A percentile compares a stretch with the other conserved stretches of the same genome.
These are phyloP conservation scores for Suillus sp. DNA, from an alignment of 768 basidiomycete genomes.

Conservation along the genomic window DNA sequence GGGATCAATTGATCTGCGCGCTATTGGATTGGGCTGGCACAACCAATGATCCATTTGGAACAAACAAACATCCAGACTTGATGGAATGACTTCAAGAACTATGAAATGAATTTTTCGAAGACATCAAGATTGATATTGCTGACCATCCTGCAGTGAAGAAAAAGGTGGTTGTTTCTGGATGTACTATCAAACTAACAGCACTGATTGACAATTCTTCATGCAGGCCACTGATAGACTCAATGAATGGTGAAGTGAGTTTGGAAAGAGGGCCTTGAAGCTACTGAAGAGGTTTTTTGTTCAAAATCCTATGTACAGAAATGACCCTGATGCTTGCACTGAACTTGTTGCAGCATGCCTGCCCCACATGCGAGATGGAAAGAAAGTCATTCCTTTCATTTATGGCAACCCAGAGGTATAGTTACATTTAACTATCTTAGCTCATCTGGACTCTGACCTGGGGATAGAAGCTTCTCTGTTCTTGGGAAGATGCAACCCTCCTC, in stretches of 20 bases:
- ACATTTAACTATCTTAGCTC: neutral
- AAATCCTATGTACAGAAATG: conserved; percentile 8
- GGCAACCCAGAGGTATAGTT: conserved; percentile 3
- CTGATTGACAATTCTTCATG: neutral
- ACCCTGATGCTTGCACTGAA: conserved; percentile 4
- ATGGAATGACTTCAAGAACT: conserved; percentile 7
- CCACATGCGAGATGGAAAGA: neutral
- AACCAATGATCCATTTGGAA: conserved; percentile 12
- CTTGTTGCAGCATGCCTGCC: conserved; percentile 2
- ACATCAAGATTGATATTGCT: conserved; percentile 2
- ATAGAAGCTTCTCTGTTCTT: conserved; percentile 5
- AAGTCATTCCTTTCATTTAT: conserved; percentile 10
- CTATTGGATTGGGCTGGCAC: conserved; percentile 12
- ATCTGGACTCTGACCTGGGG: neutral
- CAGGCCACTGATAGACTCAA: conserved; percentile 13
- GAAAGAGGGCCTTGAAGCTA: conserved; percentile 1
- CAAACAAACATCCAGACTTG: conserved; percentile 11
- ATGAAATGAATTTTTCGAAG: neutral
- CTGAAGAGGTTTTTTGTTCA: conserved; percentile 5
- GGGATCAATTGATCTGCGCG: conserved; percentile 8
- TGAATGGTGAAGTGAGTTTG: conserved; percentile 11
- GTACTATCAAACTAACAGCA: neutral
- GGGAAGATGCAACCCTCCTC: conserved; percentile 6
- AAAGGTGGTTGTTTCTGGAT: conserved; percentile 2
- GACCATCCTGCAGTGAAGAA: conserved; percentile 12